A percentile compares a stretch with the other conserved stretches of the same genome.
Conservation (phyloP, 2,329 filamentous ascomycete genomes). For the Calonectria hongkongensis region DNA sequence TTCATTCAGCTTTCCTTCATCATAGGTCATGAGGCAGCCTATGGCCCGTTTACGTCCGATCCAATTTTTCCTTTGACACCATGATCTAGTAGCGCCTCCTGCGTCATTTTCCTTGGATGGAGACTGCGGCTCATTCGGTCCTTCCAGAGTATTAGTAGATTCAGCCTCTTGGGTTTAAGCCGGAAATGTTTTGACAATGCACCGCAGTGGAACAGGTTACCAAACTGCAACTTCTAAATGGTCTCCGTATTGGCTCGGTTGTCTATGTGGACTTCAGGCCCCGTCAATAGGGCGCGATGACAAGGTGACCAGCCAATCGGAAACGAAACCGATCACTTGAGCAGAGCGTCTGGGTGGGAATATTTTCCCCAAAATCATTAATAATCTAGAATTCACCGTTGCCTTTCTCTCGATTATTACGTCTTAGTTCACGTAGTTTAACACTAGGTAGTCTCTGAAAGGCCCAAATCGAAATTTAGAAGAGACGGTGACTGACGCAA, state of each 20-base stretch:
- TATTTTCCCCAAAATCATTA: neutral
- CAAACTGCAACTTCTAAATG: neutral
- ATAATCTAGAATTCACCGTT: neutral
- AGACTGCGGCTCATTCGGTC: neutral
- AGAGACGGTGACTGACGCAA: neutral
- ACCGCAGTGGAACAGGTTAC: neutral
- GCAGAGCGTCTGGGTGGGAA: neutral
- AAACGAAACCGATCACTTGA: neutral
- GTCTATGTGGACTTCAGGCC: neutral
- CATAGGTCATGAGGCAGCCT: no score
- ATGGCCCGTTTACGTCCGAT: neutral
- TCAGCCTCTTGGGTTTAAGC: slow-evolving; percentile 15
- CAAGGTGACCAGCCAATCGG: slow-evolving; percentile 12
- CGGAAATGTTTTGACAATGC: neutral
- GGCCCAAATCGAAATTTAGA: neutral
- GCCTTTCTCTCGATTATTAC: slow-evolving; percentile 1
- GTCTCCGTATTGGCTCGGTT: neutral
- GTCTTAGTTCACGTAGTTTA: neutral
- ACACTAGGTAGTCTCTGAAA: neutral
- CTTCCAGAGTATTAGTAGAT: neutral
- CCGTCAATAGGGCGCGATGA: slow-evolving; percentile 17
- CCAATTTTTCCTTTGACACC: neutral
- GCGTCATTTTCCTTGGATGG: slow-evolving; percentile 10
- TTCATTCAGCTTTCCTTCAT: neutral
- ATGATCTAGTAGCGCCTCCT: neutral